These are phyloP conservation scores for Curvularia lunata DNA, from an alignment of 2,329 filamentous ascomycete species.

Conservation along the genomic window DNA sequence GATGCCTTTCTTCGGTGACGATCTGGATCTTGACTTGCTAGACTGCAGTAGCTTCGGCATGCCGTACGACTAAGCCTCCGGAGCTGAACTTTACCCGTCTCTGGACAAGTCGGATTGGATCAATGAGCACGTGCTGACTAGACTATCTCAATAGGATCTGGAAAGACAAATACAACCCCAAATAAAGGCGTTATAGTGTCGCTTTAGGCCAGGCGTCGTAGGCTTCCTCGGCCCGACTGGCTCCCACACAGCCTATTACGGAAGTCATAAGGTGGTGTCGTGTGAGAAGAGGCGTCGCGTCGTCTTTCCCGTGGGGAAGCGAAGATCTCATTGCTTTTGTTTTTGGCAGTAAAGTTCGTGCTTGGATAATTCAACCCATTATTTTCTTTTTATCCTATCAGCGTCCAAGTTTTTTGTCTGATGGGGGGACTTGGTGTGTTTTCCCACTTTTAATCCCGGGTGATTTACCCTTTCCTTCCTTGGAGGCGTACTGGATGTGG, in stretches of 20 bases:
- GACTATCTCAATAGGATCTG: constrained; percentile 73
- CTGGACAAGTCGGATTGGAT: constrained; percentile 2
- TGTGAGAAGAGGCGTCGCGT: constrained; percentile 1
- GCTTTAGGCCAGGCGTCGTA: constrained; percentile 1
- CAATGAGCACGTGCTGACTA: constrained; percentile 35
- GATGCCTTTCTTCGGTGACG: not conserved
- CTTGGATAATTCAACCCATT: not conserved
- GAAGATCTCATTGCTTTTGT: constrained; percentile 3
- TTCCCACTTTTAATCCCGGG: not conserved
- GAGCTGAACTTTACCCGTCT: constrained; percentile 1
- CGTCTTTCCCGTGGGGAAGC: constrained; percentile 4
- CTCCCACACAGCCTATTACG: not conserved
- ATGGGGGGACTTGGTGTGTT: not conserved
- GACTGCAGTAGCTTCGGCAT: constrained; percentile 14
- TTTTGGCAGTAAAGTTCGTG: not conserved
- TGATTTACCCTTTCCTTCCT: not conserved
- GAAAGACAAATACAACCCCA: constrained; percentile 89
- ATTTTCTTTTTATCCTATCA: not conserved
- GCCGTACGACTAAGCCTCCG: constrained; percentile 3
- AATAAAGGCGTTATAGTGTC: constrained; percentile 38
- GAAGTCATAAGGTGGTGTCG: constrained; percentile 12
- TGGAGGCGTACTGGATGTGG: not conserved
- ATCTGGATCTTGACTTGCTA: constrained; percentile 12
- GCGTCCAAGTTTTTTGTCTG: not conserved
- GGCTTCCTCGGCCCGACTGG: constrained; percentile 7